These are phyloP conservation scores for grape (Vitis vinifera) DNA, from an alignment of 164 flowering plant genomes.

Conservation along the genomic window ASM3070453v1 NC_081823.1:26835001-26835500, in stretches of 20 bases:
- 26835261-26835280: not conserved
- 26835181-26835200: not conserved
- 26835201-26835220: not conserved
- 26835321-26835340: not conserved
- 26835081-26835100: too few relatives aligned
- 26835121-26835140: too few relatives aligned
- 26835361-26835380: not conserved
- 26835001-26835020: too few relatives aligned
- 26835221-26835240: not conserved
- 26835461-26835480: slow-evolving; percentile 69
- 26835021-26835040: too few relatives aligned
- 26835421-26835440: slow-evolving; percentile 54
- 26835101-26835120: too few relatives aligned
- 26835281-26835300: not conserved
- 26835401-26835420: slow-evolving; percentile 31
- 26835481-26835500: slow-evolving; percentile 48
- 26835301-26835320: not conserved
- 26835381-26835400: slow-evolving; percentile 1
- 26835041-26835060: too few relatives aligned
- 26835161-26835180: not conserved
- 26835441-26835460: slow-evolving; percentile 67
- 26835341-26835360: not conserved
- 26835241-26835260: not conserved
- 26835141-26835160: not conserved
- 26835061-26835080: too few relatives aligned